Conservation (phyloP, 352 stramenopile genomes). For the Phytophthora fragariae region DNA sequence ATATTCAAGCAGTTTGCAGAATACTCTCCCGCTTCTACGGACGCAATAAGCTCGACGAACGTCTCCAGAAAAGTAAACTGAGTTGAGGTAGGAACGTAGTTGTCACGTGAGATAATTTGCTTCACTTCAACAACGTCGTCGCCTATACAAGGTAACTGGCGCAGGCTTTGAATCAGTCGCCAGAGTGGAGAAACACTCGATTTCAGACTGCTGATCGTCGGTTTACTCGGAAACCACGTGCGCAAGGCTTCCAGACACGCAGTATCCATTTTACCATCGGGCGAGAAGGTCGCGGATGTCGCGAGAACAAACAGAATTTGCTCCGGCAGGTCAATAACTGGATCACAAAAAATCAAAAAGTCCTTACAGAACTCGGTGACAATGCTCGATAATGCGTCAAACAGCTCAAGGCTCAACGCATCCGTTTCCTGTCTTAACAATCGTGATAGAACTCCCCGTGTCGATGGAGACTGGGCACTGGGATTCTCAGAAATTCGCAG, state of each 20-base stretch:
- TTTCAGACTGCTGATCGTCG: conserved; percentile 14
- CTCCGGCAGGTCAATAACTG: conserved; percentile 14
- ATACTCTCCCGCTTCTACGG: conserved; percentile 14
- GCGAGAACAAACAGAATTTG: conserved; percentile 25
- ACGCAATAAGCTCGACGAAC: conserved; percentile 21
- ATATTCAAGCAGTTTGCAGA: conserved; percentile 24
- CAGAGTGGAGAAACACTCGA: conserved; percentile 7
- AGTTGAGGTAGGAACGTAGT: background rate
- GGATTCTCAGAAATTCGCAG: conserved; percentile 12
- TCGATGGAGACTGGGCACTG: background rate
- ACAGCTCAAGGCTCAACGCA: conserved; percentile 9
- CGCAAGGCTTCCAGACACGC: conserved; percentile 18
- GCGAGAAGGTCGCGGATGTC: conserved; percentile 10
- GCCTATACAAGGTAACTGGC: conserved; percentile 16
- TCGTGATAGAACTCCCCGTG: conserved; percentile 14
- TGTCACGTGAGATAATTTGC: background rate
- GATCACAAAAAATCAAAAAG: conserved; percentile 24
- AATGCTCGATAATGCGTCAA: conserved; percentile 14
- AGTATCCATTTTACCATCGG: conserved; percentile 22
- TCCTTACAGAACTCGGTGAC: conserved; percentile 35
- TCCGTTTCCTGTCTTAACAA: conserved; percentile 17
- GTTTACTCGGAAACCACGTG: conserved; percentile 30
- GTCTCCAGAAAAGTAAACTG: conserved; percentile 22
- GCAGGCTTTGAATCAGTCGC: conserved; percentile 14
- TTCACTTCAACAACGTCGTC: background rate